Percentiles rank a stretch among this genome's conserved stretches.
phyloP scores from a whole-genome alignment of 2,329 filamentous ascomycete genomes.

The Lachnellula subtilissima region DNA sequence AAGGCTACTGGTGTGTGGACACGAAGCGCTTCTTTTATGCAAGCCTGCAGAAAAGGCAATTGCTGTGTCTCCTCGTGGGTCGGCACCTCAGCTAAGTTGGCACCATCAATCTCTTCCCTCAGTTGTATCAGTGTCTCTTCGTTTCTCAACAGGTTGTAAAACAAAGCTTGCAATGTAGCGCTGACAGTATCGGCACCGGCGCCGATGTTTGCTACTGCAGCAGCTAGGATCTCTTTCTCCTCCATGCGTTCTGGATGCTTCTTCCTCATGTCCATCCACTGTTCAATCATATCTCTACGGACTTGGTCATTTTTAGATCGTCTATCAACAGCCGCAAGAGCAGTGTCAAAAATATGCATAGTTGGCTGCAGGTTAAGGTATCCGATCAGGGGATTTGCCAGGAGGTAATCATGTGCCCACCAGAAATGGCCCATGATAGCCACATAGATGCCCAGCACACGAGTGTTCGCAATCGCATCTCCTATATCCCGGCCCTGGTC shows the following conservation, averaged over 20 bases:
- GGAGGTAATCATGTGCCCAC: conserved; percentile 33
- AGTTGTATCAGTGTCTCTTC: conserved; percentile 23
- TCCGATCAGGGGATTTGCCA: conserved; percentile 36
- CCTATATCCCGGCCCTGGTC: conserved; percentile 32
- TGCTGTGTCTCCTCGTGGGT: conserved; percentile 29
- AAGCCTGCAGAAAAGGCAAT: conserved; percentile 34
- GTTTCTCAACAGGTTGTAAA: conserved; percentile 34
- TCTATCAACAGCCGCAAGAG: conserved; percentile 28
- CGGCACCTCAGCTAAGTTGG: conserved; percentile 12
- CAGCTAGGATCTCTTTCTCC: conserved; percentile 33
- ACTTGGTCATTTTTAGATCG: conserved; percentile 32
- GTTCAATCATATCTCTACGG: conserved; percentile 34
- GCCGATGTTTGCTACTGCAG: conserved; percentile 34
- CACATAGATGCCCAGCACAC: conserved; percentile 30
- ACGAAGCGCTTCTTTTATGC: conserved; percentile 35
- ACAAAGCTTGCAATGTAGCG: conserved; percentile 32
- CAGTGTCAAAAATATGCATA: conserved; percentile 37
- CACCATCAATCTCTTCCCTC: conserved; percentile 22
- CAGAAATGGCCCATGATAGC: conserved; percentile 33
- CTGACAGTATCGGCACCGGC: conserved; percentile 37
- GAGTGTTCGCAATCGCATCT: conserved; percentile 33
- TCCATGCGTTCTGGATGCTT: conserved; percentile 33
- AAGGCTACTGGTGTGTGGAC: conserved; percentile 31
- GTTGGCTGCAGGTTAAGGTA: conserved; percentile 33
- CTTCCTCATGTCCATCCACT: conserved; percentile 32